Evolutionary conservation across 192 early-diverging fungal genomes (phyloP), one percentile per base, ranked within the genome.

Genomic region (Backusella psychrophila): DNA sequence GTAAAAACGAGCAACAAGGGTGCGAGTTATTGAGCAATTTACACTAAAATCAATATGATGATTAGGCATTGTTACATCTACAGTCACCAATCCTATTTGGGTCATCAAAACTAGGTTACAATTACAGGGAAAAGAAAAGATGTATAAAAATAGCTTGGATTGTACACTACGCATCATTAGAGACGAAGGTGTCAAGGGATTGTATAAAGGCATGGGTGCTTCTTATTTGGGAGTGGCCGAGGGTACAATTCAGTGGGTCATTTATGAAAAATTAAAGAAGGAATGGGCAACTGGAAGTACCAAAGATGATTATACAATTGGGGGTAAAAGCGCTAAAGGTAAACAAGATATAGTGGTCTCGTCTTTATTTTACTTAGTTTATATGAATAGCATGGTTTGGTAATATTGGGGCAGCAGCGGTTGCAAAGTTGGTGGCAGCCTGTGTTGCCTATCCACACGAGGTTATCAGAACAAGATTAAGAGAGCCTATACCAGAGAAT

Each of bases 101-200:
- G 88, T 99, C 65, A 90, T 98, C 52, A 99, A 98, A 77, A 99
- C 97, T 0, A 84, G 98, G 67, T 93, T 99, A 88, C 97, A 99
- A 82, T 81, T 99, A 69, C 93, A 94, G 79, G 76, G 83, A 4
- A 82, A 76, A 23, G 81, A 80, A 69, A 72, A 66, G 39, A 17
- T 42, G 1, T 97, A 97, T 84, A 85, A 85, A 38, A 96, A 90
- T 87, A 96, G 93, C 66, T 77, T 95, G 38, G 88, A 96, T 41
- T 98, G 96, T 73, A 63, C 92, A 4, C 69, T 81, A 19, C 76
- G 82, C 33, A 92, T 98, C 7, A 33, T 97, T 2, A 79, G 81
- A 67, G 88, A 93, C 35, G 97, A 99, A 78, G 98, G 98, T 1
- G 46, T 97, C 6, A 72, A 77, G 17, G 96, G 93, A 4, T 81